phyloP scores from a whole-genome alignment of 768 basidiomycete species.

The Xerocomus potaroensis region DNA sequence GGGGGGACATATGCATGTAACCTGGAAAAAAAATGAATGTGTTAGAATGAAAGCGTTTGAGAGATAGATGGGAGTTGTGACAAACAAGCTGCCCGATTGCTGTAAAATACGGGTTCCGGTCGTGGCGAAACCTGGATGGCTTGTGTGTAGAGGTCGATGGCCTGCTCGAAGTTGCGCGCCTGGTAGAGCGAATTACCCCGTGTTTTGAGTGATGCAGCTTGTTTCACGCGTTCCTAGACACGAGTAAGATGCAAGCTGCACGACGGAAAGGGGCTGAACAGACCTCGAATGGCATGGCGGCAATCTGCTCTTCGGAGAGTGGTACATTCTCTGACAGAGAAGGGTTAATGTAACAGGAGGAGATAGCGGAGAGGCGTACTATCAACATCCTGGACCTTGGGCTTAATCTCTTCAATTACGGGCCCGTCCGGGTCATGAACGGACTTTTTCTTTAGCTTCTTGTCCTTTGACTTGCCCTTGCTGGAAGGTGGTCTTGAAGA shows the following conservation, averaged over 20 bases:
- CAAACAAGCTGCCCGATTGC: constrained; percentile 95
- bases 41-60: background rate
- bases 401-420: constrained; percentile 70
- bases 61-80: background rate
- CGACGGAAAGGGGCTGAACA: constrained; percentile 9
- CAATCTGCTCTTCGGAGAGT: constrained; percentile 53
- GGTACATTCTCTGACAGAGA: constrained; percentile 36
- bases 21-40: constrained; percentile 45
- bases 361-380: constrained; percentile 19
- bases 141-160: constrained; percentile 64
- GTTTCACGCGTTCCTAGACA: constrained; percentile 56
- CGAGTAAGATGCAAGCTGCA: constrained; percentile 6
- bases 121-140: constrained; percentile 73
- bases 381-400: constrained; percentile 37
- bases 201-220: constrained; percentile 62
- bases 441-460: constrained; percentile 48
- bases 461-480: constrained; percentile 47
- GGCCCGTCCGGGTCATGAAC: constrained; percentile 64
- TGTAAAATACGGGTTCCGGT: constrained; percentile 90
- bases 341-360: constrained; percentile 3
- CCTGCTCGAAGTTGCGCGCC: constrained; percentile 52
- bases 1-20: constrained; percentile 88
- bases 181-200: constrained; percentile 72
- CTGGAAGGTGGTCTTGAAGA: constrained; percentile 33
- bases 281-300: constrained; percentile 56